Evolutionary conservation across 371 early-diverging fungal species (phyloP).

Genomic region (Mortierella sp.): DNA sequence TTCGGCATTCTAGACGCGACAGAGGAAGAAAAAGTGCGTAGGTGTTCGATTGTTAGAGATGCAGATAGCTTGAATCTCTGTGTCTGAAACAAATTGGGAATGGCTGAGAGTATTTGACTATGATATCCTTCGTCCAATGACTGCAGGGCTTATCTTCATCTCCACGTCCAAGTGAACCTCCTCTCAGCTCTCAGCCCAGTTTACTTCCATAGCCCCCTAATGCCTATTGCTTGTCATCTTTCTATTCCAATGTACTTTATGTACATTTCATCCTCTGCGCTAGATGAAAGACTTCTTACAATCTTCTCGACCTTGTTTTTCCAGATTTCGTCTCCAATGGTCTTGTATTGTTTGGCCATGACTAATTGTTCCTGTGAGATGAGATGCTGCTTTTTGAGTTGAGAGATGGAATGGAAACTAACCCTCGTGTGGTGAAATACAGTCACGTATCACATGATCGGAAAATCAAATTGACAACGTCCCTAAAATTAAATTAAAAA

Average conservation of each 20-base stretch:
- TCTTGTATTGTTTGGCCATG: constrained; percentile 78
- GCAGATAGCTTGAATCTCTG: background rate
- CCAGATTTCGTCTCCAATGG: constrained; percentile 95
- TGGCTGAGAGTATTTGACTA: too few relatives aligned
- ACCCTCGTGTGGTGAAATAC: background rate
- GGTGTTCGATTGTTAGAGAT: background rate
- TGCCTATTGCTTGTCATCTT: too few relatives aligned
- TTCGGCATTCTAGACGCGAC: constrained; percentile 82
- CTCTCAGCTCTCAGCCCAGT: background rate
- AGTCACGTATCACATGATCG: constrained; percentile 2
- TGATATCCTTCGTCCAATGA: too few relatives aligned
- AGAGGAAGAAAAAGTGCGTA: background rate
- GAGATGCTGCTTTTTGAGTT: background rate
- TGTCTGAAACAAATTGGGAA: background rate
- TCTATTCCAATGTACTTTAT: too few relatives aligned
- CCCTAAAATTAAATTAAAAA: too few relatives aligned
- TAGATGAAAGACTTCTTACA: constrained; percentile 63
- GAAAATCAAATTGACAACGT: too few relatives aligned
- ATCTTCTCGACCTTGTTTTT: constrained; percentile 94
- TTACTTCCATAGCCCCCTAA: too few relatives aligned
- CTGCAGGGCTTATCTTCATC: too few relatives aligned
- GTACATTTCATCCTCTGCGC: background rate
- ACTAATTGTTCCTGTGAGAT: background rate
- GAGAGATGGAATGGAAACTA: background rate
- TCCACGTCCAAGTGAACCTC: background rate